Evolutionary conservation across 164 flowering plant genomes (phyloP).

Genomic region (Protea cynaroides): DNA sequence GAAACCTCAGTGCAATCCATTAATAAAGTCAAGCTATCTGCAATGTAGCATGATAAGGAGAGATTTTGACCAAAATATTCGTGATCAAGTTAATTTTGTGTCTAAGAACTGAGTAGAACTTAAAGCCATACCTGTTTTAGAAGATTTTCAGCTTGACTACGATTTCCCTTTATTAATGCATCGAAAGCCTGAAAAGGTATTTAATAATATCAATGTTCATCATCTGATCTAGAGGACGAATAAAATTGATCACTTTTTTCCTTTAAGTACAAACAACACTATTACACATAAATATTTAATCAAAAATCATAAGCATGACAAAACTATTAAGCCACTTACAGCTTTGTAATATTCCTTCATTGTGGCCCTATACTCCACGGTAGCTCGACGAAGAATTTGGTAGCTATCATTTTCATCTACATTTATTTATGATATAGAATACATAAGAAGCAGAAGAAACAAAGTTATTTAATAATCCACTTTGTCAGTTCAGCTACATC

Average conservation of each 20-base stretch:
- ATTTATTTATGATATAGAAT: slow-evolving; percentile 10
- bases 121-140: slow-evolving; percentile 38
- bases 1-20: too few relatives aligned
- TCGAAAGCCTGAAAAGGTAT: slow-evolving; percentile 44
- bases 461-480: neutral
- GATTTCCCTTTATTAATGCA: slow-evolving; percentile 48
- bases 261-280: too few relatives aligned
- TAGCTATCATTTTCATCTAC: slow-evolving; percentile 35
- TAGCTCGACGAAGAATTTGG: slow-evolving; percentile 41
- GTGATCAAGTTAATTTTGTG: neutral
- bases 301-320: neutral
- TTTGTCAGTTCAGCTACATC: neutral
- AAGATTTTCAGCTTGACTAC: slow-evolving; percentile 32
- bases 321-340: slow-evolving; percentile 29
- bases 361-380: slow-evolving; percentile 42
- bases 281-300: neutral
- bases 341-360: slow-evolving; percentile 66
- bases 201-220: neutral
- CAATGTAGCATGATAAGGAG: neutral
- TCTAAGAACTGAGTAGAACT: neutral
- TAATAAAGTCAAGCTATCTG: neutral
- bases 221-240: neutral
- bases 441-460: neutral
- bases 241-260: neutral
- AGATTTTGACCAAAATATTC: neutral